Percentiles rank a stretch among this genome's conserved stretches.
Evolutionary conservation across 2,329 filamentous ascomycete genomes (phyloP).

Genomic region (Cercospora beticola): DNA sequence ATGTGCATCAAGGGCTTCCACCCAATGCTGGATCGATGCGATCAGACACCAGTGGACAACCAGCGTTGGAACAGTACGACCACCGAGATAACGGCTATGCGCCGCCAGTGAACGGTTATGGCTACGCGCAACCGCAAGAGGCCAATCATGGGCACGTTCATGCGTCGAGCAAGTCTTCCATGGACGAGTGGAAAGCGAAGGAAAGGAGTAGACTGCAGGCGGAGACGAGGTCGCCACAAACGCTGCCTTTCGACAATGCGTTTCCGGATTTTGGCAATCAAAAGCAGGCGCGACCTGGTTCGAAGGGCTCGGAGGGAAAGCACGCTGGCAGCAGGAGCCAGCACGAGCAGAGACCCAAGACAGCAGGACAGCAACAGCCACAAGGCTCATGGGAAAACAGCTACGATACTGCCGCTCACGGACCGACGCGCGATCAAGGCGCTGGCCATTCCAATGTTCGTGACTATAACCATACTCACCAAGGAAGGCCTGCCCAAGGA

Average conservation of each 20-base stretch:
- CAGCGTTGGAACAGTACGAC: slow-evolving; percentile 5
- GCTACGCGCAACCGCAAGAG: slow-evolving; percentile 1
- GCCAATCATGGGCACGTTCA: not conserved
- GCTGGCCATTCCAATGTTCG: not conserved
- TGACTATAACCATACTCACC: slow-evolving; percentile 4
- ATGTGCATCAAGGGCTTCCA: slow-evolving; percentile 16
- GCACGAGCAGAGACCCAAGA: slow-evolving; percentile 14
- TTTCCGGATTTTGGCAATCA: slow-evolving; percentile 48
- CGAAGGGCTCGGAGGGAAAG: slow-evolving; percentile 21
- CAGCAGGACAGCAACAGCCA: slow-evolving; percentile 12
- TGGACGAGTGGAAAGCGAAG: slow-evolving; percentile 39
- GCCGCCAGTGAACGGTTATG: not conserved
- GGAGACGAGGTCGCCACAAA: slow-evolving; percentile 31
- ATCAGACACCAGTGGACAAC: slow-evolving; percentile 10
- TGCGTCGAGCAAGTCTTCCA: slow-evolving; percentile 28
- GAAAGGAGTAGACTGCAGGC: slow-evolving; percentile 36
- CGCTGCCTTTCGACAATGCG: slow-evolving; percentile 45
- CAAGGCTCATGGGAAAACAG: slow-evolving; percentile 19
- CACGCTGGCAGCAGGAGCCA: slow-evolving; percentile 31
- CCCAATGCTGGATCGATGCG: slow-evolving; percentile 11
- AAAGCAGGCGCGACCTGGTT: slow-evolving; percentile 28
- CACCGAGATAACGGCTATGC: not conserved
- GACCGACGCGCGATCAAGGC: not conserved
- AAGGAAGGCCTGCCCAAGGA: slow-evolving; percentile 11
- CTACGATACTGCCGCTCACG: slow-evolving; percentile 7